Percentiles rank a stretch among this genome's conserved stretches.
phyloP scores from a whole-genome alignment of 371 early-diverging fungal species.

The Batkoa obscura region DNA sequence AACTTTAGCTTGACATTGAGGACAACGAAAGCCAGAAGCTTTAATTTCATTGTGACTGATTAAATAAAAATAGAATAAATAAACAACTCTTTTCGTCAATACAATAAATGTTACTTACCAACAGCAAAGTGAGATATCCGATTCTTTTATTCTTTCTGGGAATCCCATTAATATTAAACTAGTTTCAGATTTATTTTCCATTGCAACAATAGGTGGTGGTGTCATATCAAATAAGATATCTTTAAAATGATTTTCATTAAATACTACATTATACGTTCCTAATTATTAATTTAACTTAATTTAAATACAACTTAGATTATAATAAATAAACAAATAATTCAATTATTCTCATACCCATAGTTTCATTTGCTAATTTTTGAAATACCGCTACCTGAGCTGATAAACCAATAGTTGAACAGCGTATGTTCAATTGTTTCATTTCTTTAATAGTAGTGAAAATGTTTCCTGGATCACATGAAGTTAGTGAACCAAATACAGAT shows the following conservation, averaged over 20 bases:
- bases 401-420: constrained; percentile 69
- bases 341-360: constrained; percentile 30
- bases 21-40: constrained; percentile 68
- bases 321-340: no score
- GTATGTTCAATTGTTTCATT: constrained; percentile 41
- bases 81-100: no score
- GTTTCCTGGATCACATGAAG: constrained; percentile 83
- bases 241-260: constrained; percentile 63
- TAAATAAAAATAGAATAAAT: neutral
- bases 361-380: constrained; percentile 42
- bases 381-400: constrained; percentile 83
- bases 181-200: constrained; percentile 29
- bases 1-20: constrained; percentile 61
- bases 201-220: constrained; percentile 58
- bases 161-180: constrained; percentile 85
- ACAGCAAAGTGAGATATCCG: constrained; percentile 52
- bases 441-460: constrained; percentile 60
- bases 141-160: constrained; percentile 36
- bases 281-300: no score
- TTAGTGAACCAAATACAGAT: constrained; percentile 64
- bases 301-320: no score
- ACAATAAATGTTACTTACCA: constrained; percentile 29
- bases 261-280: constrained; percentile 49
- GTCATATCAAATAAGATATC: constrained; percentile 58
- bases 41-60: constrained; percentile 57